Conservation (phyloP, 148 eudicot species). For the Camellia lanceoleosa region DNA sequence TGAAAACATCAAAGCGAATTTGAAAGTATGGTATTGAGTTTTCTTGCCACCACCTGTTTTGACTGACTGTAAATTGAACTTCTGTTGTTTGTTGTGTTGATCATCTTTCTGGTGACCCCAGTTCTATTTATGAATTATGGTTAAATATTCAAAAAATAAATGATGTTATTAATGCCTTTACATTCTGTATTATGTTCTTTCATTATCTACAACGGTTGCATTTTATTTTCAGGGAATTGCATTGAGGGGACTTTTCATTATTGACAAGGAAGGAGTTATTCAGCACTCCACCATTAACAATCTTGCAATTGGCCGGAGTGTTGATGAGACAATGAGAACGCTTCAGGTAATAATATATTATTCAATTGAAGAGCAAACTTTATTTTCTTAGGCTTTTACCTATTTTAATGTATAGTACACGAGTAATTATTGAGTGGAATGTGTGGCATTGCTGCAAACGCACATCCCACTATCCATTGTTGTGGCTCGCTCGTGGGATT, state of each 20-base stretch:
- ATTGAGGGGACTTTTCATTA: conserved; percentile 90
- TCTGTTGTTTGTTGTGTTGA: background rate
- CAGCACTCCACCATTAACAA: conserved; percentile 97
- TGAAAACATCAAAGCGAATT: background rate
- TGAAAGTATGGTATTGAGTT: background rate
- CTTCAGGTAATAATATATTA: conserved; percentile 62
- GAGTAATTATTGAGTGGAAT: background rate
- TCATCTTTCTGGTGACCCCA: background rate
- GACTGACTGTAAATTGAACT: background rate
- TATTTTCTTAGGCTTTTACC: background rate
- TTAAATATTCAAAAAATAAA: background rate
- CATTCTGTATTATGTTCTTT: background rate
- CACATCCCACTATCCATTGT: no score
- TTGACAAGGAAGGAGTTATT: conserved; percentile 97
- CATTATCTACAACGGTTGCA: background rate
- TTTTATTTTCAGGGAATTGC: conserved; percentile 68
- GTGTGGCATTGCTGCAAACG: no score
- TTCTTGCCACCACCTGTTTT: background rate
- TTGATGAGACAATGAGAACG: conserved; percentile 94
- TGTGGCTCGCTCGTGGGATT: no score
- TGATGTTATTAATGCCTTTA: background rate
- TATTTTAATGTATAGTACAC: background rate
- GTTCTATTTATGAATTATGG: background rate
- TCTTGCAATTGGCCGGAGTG: conserved; percentile 90
- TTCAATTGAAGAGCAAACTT: background rate